These are phyloP conservation scores for Solanum boliviense DNA, from an alignment of 257 asterid genomes.

Conservation along the genomic window DNA sequence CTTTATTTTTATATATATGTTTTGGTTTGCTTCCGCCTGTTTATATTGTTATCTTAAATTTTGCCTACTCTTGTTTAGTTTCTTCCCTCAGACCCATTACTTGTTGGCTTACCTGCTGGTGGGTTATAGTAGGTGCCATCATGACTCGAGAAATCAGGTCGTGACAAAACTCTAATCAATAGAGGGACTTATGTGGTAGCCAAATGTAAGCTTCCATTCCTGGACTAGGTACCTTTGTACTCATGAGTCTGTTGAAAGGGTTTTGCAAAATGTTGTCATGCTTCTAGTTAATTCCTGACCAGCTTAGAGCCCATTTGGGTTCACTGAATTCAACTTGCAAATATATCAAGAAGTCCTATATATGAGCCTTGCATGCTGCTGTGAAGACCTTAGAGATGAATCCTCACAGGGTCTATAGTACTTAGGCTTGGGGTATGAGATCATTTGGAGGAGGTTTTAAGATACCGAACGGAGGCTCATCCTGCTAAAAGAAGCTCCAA, in stretches of 20 bases:
- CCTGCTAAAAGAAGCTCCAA: neutral
- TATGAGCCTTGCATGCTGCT: neutral
- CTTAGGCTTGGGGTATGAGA: neutral
- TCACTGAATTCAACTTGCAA: neutral
- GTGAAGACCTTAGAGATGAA: neutral
- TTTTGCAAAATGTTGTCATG: neutral
- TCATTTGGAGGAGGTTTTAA: neutral
- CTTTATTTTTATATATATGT: too few relatives aligned
- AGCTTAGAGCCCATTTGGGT: neutral
- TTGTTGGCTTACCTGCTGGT: too few relatives aligned
- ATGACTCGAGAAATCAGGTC: too few relatives aligned
- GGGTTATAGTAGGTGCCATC: too few relatives aligned
- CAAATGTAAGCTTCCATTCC: neutral
- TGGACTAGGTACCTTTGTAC: neutral
- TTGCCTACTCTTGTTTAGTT: too few relatives aligned
- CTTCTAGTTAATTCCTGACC: neutral
- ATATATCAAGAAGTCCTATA: neutral
- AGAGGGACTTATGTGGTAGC: slow-evolving; percentile 13
- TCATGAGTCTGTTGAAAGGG: neutral
- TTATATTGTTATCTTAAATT: too few relatives aligned
- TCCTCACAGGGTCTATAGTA: neutral
- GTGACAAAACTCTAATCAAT: neutral
- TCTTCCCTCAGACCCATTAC: too few relatives aligned
- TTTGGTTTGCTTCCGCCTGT: too few relatives aligned
- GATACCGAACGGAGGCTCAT: neutral